A percentile compares a stretch with the other conserved stretches of the same genome.
Evolutionary conservation across 192 early-diverging fungal species (phyloP).

Genomic region (Rhizophagus clarus): DNA sequence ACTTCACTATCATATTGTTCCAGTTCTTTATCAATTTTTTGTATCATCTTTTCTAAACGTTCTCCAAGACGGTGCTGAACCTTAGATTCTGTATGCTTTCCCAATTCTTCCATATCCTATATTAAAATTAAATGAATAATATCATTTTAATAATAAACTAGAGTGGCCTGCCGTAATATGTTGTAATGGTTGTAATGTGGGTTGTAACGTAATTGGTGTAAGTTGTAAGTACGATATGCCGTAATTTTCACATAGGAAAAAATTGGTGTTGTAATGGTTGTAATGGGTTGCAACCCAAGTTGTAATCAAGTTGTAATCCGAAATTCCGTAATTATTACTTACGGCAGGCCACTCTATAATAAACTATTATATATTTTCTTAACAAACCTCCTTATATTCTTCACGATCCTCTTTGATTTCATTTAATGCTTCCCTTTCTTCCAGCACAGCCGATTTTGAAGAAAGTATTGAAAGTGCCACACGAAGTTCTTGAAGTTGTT

Average conservation of each 20-base stretch:
- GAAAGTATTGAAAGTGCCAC: constrained; percentile 59
- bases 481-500: constrained; percentile 60
- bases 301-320: too few relatives aligned
- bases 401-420: constrained; percentile 62
- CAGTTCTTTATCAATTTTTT: constrained; percentile 71
- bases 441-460: constrained; percentile 57
- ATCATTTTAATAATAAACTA: background rate
- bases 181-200: too few relatives aligned
- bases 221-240: too few relatives aligned
- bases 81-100: constrained; percentile 55
- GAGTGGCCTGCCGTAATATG: too few relatives aligned
- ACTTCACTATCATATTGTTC: constrained; percentile 64
- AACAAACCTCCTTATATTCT: constrained; percentile 58
- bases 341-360: too few relatives aligned
- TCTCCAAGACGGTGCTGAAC: constrained; percentile 59
- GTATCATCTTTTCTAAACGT: constrained; percentile 81
- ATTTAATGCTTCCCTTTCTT: constrained; percentile 65
- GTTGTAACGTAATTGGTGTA: too few relatives aligned
- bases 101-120: constrained; percentile 58
- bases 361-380: too few relatives aligned
- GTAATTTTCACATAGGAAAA: too few relatives aligned
- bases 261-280: too few relatives aligned
- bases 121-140: background rate
- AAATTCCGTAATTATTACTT: too few relatives aligned
- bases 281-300: too few relatives aligned